These are phyloP conservation scores for Saturnispora silvae DNA, from an alignment of 805 yeast species.

Conservation along the genomic window DNA sequence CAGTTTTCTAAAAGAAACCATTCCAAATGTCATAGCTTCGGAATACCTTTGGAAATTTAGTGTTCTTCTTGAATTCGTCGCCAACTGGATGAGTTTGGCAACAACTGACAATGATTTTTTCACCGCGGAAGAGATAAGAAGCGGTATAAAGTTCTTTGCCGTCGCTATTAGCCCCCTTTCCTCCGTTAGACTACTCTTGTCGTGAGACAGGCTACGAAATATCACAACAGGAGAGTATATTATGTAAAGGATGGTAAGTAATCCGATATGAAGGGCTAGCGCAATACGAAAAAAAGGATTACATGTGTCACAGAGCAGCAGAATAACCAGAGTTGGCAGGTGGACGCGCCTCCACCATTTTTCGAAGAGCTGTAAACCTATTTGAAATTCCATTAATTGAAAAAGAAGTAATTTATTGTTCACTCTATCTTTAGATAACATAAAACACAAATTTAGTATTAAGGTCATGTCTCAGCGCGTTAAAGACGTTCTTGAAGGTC, in stretches of 20 bases:
- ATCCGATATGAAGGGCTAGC: slow-evolving; percentile 22
- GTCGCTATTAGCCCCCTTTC: slow-evolving; percentile 15
- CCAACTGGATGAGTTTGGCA: slow-evolving; percentile 1
- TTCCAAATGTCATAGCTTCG: slow-evolving; percentile 17
- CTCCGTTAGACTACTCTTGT: background rate
- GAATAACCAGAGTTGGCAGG: slow-evolving; percentile 9
- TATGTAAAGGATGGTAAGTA: slow-evolving; percentile 13
- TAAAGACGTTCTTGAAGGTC: slow-evolving; percentile 15
- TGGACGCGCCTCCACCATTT: slow-evolving; percentile 12
- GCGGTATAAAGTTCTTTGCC: slow-evolving; percentile 18
- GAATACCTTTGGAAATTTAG: slow-evolving; percentile 7
- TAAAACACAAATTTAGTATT: too few relatives aligned
- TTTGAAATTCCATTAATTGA: too few relatives aligned
- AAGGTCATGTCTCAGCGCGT: slow-evolving; percentile 19
- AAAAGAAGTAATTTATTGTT: too few relatives aligned
- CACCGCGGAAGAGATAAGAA: slow-evolving; percentile 17
- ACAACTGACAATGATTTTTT: slow-evolving; percentile 10
- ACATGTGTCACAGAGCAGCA: slow-evolving; percentile 17
- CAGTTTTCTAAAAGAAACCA: slow-evolving; percentile 21
- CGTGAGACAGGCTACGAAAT: slow-evolving; percentile 12
- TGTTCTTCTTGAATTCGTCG: background rate
- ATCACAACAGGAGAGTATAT: slow-evolving; percentile 19
- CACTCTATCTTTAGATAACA: too few relatives aligned
- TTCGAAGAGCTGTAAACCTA: too few relatives aligned
- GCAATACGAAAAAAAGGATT: slow-evolving; percentile 21